Evolutionary conservation across 2,329 filamentous ascomycete genomes (phyloP).

Genomic region (Cordyceps fumosorosea): DNA sequence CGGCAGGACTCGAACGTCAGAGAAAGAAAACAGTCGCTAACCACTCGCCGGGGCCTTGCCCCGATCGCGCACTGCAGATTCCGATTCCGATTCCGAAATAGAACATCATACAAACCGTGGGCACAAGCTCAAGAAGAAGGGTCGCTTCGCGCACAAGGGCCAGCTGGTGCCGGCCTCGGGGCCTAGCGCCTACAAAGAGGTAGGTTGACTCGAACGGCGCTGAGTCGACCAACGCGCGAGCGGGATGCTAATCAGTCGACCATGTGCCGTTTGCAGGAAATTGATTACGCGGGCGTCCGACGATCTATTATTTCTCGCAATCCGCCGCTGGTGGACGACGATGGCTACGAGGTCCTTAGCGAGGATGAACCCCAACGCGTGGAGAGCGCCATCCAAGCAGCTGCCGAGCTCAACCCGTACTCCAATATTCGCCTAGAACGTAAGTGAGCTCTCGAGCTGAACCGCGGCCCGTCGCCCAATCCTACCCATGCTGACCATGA

Average conservation of each 20-base stretch:
- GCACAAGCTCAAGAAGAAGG: conserved; percentile 71
- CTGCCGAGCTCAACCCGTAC: conserved; percentile 70
- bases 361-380: conserved; percentile 62
- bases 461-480: neutral
- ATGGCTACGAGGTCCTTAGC: conserved; percentile 70
- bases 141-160: conserved; percentile 64
- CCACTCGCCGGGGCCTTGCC: conserved; percentile 16
- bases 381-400: conserved; percentile 52
- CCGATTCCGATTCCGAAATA: conserved; percentile 70
- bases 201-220: conserved; percentile 27
- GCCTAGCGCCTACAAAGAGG: conserved; percentile 65
- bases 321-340: conserved; percentile 65
- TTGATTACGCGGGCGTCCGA: conserved; percentile 67
- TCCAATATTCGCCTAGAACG: conserved; percentile 64
- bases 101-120: conserved; percentile 66
- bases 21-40: conserved; percentile 16
- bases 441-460: conserved; percentile 32
- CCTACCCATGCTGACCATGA: conserved; percentile 21
- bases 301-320: conserved; percentile 70
- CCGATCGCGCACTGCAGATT: conserved; percentile 45
- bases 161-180: conserved; percentile 61
- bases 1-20: neutral
- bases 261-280: conserved; percentile 40
- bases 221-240: neutral
- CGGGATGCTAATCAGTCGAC: neutral